Evolutionary conservation across 176 grass and related monocot genomes (phyloP).

Genomic region (Musa itinerans): DNA sequence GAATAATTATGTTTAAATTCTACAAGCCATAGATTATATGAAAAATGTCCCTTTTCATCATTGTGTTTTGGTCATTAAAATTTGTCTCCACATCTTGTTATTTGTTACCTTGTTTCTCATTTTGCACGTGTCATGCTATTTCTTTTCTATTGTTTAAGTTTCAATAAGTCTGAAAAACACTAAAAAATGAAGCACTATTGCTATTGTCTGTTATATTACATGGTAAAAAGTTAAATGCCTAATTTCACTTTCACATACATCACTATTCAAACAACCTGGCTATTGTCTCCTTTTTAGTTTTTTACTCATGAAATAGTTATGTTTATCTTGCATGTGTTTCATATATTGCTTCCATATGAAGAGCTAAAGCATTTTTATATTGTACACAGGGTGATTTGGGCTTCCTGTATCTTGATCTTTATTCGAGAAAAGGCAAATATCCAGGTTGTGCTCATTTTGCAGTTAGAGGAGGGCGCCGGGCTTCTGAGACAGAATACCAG

Average conservation of each 20-base stretch:
- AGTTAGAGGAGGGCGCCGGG: constrained; percentile 68
- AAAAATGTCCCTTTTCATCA: no score
- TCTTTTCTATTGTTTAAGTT: no score
- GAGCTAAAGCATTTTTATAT: constrained; percentile 16
- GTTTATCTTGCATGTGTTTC: background rate
- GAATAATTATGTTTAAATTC: no score
- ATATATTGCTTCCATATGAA: background rate
- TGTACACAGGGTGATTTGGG: constrained; percentile 78
- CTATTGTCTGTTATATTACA: background rate
- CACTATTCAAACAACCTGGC: background rate
- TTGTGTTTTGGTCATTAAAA: no score
- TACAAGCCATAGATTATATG: no score
- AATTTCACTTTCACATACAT: background rate
- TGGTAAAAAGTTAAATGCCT: background rate
- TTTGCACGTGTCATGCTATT: background rate
- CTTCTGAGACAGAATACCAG: constrained; percentile 54
- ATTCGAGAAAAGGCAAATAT: constrained; percentile 85
- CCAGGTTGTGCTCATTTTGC: constrained; percentile 94
- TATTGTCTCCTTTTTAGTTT: background rate
- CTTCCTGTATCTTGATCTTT: constrained; percentile 92
- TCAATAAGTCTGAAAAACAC: no score
- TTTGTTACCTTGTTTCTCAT: background rate
- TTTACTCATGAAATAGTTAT: background rate
- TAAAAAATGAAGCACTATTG: background rate
- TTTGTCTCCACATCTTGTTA: background rate